phyloP scores from a whole-genome alignment of 208 protist species.

The Leishmania braziliensis region DNA sequence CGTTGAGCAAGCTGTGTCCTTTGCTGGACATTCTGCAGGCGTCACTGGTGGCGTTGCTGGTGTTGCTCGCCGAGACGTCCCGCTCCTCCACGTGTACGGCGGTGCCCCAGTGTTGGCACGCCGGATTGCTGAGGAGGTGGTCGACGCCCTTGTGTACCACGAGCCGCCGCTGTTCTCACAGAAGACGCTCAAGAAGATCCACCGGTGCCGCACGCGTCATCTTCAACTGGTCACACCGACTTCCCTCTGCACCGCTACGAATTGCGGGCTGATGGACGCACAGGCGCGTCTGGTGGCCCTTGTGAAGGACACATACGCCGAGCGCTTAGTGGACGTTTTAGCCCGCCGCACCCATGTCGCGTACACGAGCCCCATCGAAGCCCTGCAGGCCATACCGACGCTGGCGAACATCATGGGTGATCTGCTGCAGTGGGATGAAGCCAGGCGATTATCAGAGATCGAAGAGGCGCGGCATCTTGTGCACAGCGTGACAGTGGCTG shows the following conservation, averaged over 20 bases:
- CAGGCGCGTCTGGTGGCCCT: constrained; percentile 30
- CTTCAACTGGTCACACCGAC: constrained; percentile 29
- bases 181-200: constrained; percentile 6
- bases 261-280: neutral
- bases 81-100: constrained; percentile 75
- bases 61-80: constrained; percentile 7
- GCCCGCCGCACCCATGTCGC: constrained; percentile 64
- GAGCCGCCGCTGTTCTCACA: constrained; percentile 25
- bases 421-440: constrained; percentile 42
- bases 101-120: constrained; percentile 59
- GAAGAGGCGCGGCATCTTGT: constrained; percentile 38
- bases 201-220: constrained; percentile 36
- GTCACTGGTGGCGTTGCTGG: neutral
- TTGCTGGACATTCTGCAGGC: neutral
- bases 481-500: constrained; percentile 17
- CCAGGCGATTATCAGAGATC: constrained; percentile 45
- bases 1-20: neutral
- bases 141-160: constrained; percentile 45
- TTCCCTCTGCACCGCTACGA: constrained; percentile 10
- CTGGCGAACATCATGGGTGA: constrained; percentile 48
- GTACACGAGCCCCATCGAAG: constrained; percentile 79
- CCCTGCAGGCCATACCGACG: constrained; percentile 44
- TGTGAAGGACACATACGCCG: constrained; percentile 53
- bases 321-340: constrained; percentile 72
- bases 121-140: constrained; percentile 56